Conservation (phyloP, 139 green algal species). For the Tetradesmus lagerheimii region DNA sequence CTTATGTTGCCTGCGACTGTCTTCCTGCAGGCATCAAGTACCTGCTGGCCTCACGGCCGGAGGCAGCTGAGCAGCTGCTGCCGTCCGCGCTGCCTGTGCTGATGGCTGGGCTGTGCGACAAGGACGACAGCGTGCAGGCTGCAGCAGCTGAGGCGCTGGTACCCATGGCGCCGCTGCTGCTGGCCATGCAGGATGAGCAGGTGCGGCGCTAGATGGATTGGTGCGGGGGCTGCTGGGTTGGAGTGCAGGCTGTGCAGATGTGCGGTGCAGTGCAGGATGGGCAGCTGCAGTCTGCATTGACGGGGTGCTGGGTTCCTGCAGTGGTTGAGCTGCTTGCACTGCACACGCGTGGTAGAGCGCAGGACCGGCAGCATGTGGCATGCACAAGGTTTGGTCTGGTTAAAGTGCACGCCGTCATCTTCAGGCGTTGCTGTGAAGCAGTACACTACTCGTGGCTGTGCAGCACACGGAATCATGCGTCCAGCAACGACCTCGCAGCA, state of each 20-base stretch:
- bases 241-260: too few species aligned
- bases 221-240: too few species aligned
- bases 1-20: background rate
- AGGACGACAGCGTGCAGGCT: slow-evolving; percentile 93
- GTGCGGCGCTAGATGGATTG: background rate
- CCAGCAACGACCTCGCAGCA: too few species aligned
- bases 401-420: too few species aligned
- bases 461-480: too few species aligned
- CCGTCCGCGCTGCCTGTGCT: slow-evolving; percentile 69
- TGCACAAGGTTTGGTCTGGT: too few species aligned
- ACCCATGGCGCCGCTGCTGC: slow-evolving; percentile 75
- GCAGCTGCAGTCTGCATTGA: too few species aligned
- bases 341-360: background rate
- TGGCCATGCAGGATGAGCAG: slow-evolving; percentile 27
- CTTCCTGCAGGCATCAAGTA: slow-evolving; percentile 18
- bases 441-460: too few species aligned
- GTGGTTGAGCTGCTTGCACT: background rate
- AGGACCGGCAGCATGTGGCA: too few species aligned
- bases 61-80: slow-evolving; percentile 67
- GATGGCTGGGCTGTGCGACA: slow-evolving; percentile 77
- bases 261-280: too few species aligned
- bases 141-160: slow-evolving; percentile 92
- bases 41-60: slow-evolving; percentile 54
- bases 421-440: too few species aligned
- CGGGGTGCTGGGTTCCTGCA: too few species aligned